A percentile compares a stretch with the other conserved stretches of the same genome.
Conservation (phyloP, 768 basidiomycete species). For the Auricularia cornea region DNA sequence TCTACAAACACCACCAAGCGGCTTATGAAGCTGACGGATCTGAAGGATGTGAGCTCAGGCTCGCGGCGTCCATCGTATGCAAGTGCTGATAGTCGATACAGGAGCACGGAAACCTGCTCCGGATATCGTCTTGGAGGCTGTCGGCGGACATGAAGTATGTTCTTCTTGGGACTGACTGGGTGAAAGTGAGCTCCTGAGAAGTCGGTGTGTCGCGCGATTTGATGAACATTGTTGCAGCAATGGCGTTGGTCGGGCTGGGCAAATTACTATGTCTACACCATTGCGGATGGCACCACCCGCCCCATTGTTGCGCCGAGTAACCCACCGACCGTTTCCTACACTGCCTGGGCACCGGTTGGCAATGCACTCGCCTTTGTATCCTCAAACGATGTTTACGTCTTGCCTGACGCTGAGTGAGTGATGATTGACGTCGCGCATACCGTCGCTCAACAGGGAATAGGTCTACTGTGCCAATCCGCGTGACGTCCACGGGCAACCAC, state of each 20-base stretch:
- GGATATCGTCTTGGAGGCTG: conserved; percentile 61
- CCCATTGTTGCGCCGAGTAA: conserved; percentile 60
- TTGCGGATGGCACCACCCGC: conserved; percentile 57
- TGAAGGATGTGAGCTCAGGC: conserved; percentile 52
- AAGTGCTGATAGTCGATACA: conserved; percentile 19
- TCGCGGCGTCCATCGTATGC: conserved; percentile 10
- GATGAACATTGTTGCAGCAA: conserved; percentile 43
- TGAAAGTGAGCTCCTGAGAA: conserved; percentile 44
- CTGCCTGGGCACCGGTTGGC: conserved; percentile 71
- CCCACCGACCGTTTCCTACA: conserved; percentile 70
- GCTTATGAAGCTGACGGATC: conserved; percentile 49
- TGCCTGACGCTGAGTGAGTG: conserved; percentile 56
- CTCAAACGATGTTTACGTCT: conserved; percentile 82
- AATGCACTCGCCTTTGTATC: conserved; percentile 82
- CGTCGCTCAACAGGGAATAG: conserved; percentile 18
- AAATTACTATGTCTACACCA: conserved; percentile 87
- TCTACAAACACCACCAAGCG: conserved; percentile 59
- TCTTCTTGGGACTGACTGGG: conserved; percentile 64
- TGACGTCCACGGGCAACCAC: conserved; percentile 74
- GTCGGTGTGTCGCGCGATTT: neutral
- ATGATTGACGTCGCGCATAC: neutral
- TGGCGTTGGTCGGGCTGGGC: conserved; percentile 89
- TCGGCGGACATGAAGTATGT: conserved; percentile 90
- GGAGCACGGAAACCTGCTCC: conserved; percentile 46
- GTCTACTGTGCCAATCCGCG: conserved; percentile 47